Conservation (phyloP, 2,329 filamentous ascomycete species). For the Pyricularia sp. region DNA sequence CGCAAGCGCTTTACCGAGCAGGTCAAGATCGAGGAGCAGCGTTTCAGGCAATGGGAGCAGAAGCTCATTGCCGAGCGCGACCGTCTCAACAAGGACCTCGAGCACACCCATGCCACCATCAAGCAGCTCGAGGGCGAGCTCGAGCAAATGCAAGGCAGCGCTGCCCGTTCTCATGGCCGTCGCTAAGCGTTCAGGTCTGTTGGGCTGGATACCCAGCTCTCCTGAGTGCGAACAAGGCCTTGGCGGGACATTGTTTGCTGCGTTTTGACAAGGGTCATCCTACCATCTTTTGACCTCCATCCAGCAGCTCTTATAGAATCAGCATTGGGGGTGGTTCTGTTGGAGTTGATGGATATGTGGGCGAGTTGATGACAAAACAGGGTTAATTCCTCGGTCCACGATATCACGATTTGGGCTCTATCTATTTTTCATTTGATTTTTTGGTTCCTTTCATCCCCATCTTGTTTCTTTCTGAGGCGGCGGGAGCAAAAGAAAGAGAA, state of each 20-base stretch:
- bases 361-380: neutral
- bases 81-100: conserved; percentile 98
- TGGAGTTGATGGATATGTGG: neutral
- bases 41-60: conserved; percentile 99
- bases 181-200: conserved; percentile 45
- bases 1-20: conserved; percentile 99
- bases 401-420: neutral
- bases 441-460: neutral
- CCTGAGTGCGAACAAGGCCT: neutral
- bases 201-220: neutral
- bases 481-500: neutral
- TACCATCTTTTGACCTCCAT: neutral
- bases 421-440: conserved; percentile 1
- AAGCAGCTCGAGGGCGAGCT: conserved; percentile 88
- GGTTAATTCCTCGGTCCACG: conserved; percentile 1
- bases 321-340: neutral
- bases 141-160: conserved; percentile 83
- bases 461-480: neutral
- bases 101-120: conserved; percentile 92
- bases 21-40: conserved; percentile 99
- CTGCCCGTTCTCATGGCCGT: conserved; percentile 85
- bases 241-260: neutral
- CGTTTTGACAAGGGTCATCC: neutral
- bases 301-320: neutral
- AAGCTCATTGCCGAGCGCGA: conserved; percentile 99